These are phyloP conservation scores for Cladorrhinum sp. DNA, from an alignment of 2,329 filamentous ascomycete genomes.

Conservation along the genomic window DNA sequence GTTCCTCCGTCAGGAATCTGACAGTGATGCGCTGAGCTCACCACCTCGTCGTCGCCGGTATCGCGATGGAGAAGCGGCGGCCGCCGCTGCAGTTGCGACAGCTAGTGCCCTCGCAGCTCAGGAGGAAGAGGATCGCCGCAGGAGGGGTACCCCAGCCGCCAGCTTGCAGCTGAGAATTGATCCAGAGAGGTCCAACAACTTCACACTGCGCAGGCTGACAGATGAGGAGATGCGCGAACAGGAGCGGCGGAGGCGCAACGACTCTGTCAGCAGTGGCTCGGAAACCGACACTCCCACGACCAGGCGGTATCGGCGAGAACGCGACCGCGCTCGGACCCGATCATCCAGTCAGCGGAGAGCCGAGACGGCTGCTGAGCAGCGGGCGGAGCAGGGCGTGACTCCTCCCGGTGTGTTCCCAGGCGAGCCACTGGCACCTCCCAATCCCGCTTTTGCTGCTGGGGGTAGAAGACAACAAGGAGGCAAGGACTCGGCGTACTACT, in stretches of 20 bases:
- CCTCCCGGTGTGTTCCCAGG: constrained; percentile 28
- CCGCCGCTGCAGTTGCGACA: constrained; percentile 46
- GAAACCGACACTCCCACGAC: constrained; percentile 51
- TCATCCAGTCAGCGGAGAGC: constrained; percentile 46
- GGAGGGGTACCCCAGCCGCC: constrained; percentile 42
- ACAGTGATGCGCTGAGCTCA: constrained; percentile 43
- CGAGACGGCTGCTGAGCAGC: constrained; percentile 46
- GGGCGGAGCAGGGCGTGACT: constrained; percentile 34
- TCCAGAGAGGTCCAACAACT: constrained; percentile 57
- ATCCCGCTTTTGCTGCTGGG: constrained; percentile 53
- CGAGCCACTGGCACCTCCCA: constrained; percentile 51
- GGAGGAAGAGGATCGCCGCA: constrained; percentile 39
- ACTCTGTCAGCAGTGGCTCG: constrained; percentile 55
- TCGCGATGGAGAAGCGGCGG: constrained; percentile 44
- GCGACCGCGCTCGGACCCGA: neutral
- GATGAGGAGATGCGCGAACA: constrained; percentile 51
- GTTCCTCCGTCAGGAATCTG: constrained; percentile 40
- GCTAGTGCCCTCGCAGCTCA: constrained; percentile 48
- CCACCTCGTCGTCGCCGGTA: constrained; percentile 36
- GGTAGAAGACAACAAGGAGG: constrained; percentile 34
- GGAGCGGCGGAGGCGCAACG: constrained; percentile 40
- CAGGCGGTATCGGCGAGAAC: constrained; percentile 54
- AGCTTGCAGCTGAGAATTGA: constrained; percentile 60
- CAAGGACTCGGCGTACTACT: constrained; percentile 63
- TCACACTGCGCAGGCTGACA: constrained; percentile 59